Evolutionary conservation across 108 stramenopile genomes (phyloP).

Genomic region (Seminavis robusta): DNA sequence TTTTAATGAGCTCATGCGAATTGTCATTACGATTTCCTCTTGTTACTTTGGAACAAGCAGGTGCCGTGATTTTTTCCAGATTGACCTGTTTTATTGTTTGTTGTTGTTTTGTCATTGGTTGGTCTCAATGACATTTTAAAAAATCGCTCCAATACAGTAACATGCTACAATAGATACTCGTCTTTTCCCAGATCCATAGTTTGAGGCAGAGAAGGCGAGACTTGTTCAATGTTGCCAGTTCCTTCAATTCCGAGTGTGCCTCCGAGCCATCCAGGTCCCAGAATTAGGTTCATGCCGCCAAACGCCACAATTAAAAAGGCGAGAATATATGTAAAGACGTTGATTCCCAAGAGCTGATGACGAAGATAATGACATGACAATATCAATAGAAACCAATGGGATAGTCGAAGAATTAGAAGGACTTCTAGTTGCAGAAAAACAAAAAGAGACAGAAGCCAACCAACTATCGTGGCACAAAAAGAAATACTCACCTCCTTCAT

Average conservation of each 20-base stretch:
- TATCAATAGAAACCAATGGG: conserved; percentile 2
- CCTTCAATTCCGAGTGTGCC: conserved; percentile 54
- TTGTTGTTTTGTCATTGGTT: too few relatives aligned
- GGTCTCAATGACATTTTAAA: too few relatives aligned
- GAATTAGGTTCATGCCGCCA: conserved; percentile 50
- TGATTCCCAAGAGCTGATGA: conserved; percentile 58
- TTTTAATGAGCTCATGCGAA: too few relatives aligned
- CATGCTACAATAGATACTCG: conserved; percentile 37
- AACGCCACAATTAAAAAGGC: conserved; percentile 59
- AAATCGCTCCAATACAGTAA: neutral
- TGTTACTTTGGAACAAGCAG: too few relatives aligned
- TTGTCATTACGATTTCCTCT: too few relatives aligned
- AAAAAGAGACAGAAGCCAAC: neutral
- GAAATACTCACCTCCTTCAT: conserved; percentile 65
- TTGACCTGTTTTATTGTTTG: too few relatives aligned
- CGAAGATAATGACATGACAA: neutral
- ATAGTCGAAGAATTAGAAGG: neutral
- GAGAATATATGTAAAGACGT: conserved; percentile 72
- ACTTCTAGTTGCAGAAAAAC: neutral
- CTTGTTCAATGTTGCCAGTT: conserved; percentile 61
- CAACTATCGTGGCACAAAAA: neutral
- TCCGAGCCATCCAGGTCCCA: conserved; percentile 84
- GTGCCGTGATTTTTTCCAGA: neutral
- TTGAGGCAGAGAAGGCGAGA: conserved; percentile 57
- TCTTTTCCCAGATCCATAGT: conserved; percentile 54